A percentile compares a stretch with the other conserved stretches of the same genome.
Evolutionary conservation across 768 basidiomycete species (phyloP).

Genomic region (Amanita pallidorosea): DNA sequence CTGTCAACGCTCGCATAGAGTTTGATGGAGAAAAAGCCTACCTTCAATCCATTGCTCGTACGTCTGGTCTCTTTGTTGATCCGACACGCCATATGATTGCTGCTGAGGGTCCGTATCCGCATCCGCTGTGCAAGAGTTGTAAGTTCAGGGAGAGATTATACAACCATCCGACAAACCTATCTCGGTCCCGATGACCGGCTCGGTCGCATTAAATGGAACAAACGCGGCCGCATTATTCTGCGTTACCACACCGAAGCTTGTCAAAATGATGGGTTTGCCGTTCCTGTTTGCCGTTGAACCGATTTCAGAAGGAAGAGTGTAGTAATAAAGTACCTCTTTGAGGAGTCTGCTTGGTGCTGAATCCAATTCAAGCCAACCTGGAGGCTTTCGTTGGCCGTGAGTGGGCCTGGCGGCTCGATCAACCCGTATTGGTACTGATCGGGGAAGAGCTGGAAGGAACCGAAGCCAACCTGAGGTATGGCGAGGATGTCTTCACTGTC

Average conservation of each 20-base stretch:
- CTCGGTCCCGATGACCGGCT: not conserved
- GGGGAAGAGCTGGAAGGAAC: conserved; percentile 57
- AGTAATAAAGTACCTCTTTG: conserved; percentile 25
- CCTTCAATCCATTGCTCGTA: conserved; percentile 44
- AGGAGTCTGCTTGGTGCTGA: conserved; percentile 30
- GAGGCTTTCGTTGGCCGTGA: conserved; percentile 41
- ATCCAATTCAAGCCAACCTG: conserved; percentile 49
- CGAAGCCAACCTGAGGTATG: conserved; percentile 46
- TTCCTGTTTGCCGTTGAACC: conserved; percentile 23
- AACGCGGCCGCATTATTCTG: conserved; percentile 39
- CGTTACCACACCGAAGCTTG: conserved; percentile 55
- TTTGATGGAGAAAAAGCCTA: conserved; percentile 10
- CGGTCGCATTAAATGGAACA: conserved; percentile 49
- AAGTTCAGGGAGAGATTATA: not conserved
- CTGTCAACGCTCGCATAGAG: not conserved
- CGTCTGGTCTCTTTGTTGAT: conserved; percentile 38
- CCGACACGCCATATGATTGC: conserved; percentile 39
- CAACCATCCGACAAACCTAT: not conserved
- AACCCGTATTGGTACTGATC: conserved; percentile 50
- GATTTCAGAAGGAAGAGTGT: not conserved
- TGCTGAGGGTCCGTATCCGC: conserved; percentile 3
- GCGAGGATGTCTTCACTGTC: conserved; percentile 55
- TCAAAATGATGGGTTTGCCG: conserved; percentile 43
- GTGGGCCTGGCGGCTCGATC: conserved; percentile 31
- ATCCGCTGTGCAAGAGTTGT: not conserved